Evolutionary conservation across 2,329 filamentous ascomycete genomes (phyloP).

Genomic region (Thyridium curvatum): DNA sequence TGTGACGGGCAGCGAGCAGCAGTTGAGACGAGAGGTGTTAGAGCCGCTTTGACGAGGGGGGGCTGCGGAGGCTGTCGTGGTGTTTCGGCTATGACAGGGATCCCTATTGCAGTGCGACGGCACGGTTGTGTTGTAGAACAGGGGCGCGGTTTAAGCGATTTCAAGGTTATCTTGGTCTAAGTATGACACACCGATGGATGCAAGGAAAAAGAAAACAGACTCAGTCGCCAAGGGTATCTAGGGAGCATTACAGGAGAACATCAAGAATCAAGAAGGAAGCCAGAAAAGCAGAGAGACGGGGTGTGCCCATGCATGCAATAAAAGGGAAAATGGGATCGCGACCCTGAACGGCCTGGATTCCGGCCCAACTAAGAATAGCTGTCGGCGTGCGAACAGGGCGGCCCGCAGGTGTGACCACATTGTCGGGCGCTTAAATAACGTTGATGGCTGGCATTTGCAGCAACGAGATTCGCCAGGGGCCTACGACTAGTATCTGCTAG

Average conservation of each 20-base stretch:
- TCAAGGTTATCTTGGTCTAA: too few species aligned
- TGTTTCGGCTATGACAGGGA: constrained; percentile 31
- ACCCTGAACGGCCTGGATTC: constrained; percentile 4
- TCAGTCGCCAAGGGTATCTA: too few species aligned
- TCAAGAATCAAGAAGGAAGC: not conserved
- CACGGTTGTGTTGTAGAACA: too few species aligned
- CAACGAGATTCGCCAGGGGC: constrained; percentile 2
- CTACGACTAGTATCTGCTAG: not conserved
- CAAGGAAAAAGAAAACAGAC: not conserved
- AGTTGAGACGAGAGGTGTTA: constrained; percentile 39
- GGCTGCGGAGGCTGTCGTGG: constrained; percentile 20
- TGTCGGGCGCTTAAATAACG: constrained; percentile 11
- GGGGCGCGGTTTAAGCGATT: too few species aligned
- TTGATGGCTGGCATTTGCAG: not conserved
- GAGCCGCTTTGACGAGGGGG: constrained; percentile 36
- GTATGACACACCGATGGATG: not conserved
- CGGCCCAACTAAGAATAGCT: constrained; percentile 9
- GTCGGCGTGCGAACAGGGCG: not conserved
- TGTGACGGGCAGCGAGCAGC: constrained; percentile 16
- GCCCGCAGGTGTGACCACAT: constrained; percentile 3
- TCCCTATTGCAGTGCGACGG: too few species aligned
- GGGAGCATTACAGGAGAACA: not conserved
- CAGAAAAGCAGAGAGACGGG: not conserved
- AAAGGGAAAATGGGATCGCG: constrained; percentile 3
- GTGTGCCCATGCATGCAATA: constrained; percentile 10